Base-by-base conservation (phyloP, 2,329 filamentous ascomycete species). In the Coleophoma eucalyptorum region DNA sequence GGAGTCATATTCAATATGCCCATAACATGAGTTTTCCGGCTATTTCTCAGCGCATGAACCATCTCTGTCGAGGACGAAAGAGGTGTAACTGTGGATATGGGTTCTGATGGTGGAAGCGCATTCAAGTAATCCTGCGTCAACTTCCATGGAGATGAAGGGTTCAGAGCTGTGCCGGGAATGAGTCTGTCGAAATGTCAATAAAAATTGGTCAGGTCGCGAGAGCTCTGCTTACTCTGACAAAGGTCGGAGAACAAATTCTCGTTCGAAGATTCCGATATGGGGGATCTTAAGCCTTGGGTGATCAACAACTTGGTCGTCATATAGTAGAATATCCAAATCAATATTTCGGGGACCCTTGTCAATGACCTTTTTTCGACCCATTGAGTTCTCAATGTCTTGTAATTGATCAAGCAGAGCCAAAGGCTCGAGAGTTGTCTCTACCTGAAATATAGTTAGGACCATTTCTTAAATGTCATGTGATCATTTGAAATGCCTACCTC, bases 311-410 rank as follows among this genome's bases (percentile, higher is more conserved):
- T 86, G 71, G 50, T 88, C 72, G 46, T 84, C 86, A 64, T 96
- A 97, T 1, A 97, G 75, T 16, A 97, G 73, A 43, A 99, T 91
- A 64, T 99, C 94, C 13, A 99, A 76, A 64, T 99, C 94, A 55
- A 99, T 96, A 64, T 91, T 96, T 26, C 94, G 81, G 2, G 94
- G 94, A 0, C 94, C 94, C 66, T 99, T 99, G 62, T 97, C 90
- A 40, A 97, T 82, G 41, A 90, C 62, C 68, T 97, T 97, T 55
- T 83, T 80, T 50, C 94, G 81, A 0, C 92, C 92, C 64, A 97
- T 80, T 0, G 74, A 73, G 44, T 80, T 83, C 66, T 99, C 94
- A 59, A 99, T 93, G 32, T 79, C 78, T 65, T 99, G 93, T 1
- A 99, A 79, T 52, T 82, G 74, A 64, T 96, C 85, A 21, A 99